Evolutionary conservation across 1,284 basidiomycete species (phyloP), one percentile per base, ranked within the genome.

Genomic region (Porodaedalea pini): DNA sequence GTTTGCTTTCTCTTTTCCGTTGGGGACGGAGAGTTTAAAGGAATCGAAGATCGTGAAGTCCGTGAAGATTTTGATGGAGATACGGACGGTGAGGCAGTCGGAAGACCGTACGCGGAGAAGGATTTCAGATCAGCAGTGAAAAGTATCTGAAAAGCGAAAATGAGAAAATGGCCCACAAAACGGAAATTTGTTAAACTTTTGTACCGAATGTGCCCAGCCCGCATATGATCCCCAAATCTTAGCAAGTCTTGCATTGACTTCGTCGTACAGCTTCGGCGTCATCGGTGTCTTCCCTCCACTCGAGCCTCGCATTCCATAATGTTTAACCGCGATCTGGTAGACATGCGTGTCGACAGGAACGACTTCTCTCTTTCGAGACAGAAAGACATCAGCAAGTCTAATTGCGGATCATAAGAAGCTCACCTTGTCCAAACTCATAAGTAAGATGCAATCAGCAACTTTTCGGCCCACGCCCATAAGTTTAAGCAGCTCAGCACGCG

Each of bases 371-470:
- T 94, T 59, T 34, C 32, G 29, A 36, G 13, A 13, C 7, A 48
- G 37, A 40, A 21, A 23, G 59, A 29, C 6, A 53, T 15, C 49
- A 27, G 25, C 8, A 44, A n/a, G n/a, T n/a, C n/a, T n/a, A n/a
- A n/a, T n/a, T n/a, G n/a, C n/a, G n/a, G n/a, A n/a, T n/a, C n/a
- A n/a, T n/a, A n/a, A n/a, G n/a, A 34, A 5, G 62, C 71, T 5
- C 64, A 90, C 90, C 79, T 97, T 94, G 71, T 98, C 92, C 56
- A 98, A 71, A 64, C 92, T 94, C 91, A 99, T 98, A 23, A 99
- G 76, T 54, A 98, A 74, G 32, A 99, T 79, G 68, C 97, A 99
- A 68, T 98, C 96, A 0, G 92, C 93, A 0, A 98, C 94, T 71
- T 99, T 99, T 34, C 94, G 82, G 0, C 97, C 97, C 0, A 99